phyloP scores from a whole-genome alignment of 129 eudicot species.

The Helichrysum umbraculigerum region DNA sequence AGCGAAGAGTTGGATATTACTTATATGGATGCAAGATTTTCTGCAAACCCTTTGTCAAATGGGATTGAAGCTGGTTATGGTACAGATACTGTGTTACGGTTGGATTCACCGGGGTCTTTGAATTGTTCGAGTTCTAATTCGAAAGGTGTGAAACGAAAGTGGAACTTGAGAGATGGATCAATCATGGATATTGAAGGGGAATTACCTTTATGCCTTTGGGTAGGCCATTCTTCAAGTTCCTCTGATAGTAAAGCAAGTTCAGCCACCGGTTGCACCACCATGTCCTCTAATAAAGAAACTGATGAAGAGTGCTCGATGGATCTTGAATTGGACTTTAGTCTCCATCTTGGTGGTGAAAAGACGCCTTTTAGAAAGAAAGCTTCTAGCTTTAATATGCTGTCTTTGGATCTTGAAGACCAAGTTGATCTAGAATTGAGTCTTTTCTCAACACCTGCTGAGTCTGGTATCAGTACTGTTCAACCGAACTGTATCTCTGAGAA shows the following conservation, averaged over 20 bases:
- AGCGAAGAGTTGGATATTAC: background rate
- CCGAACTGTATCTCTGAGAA: background rate
- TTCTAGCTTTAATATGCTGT: conserved; percentile 40
- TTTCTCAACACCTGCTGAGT: conserved; percentile 36
- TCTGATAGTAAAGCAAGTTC: conserved; percentile 84
- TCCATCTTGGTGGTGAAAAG: conserved; percentile 50
- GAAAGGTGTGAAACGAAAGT: conserved; percentile 63
- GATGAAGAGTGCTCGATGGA: conserved; percentile 71
- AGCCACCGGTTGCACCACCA: conserved; percentile 28
- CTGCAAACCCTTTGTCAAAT: background rate
- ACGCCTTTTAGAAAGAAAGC: conserved; percentile 31
- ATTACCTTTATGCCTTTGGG: conserved; percentile 44
- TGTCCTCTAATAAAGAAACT: conserved; percentile 62
- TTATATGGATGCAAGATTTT: conserved; percentile 7
- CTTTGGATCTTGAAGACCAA: conserved; percentile 26
- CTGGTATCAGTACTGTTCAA: conserved; percentile 10
- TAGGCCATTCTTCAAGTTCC: conserved; percentile 73
- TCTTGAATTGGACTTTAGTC: conserved; percentile 66
- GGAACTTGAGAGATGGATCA: conserved; percentile 45
- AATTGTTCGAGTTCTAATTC: background rate
- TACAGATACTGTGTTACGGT: conserved; percentile 6
- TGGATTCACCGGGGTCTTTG: conserved; percentile 9
- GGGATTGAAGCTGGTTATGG: conserved; percentile 1
- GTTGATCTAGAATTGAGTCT: conserved; percentile 62
- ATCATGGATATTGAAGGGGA: conserved; percentile 23